A percentile compares a stretch with the other conserved stretches of the same genome.
Evolutionary conservation across 1,284 basidiomycete genomes (phyloP).

Genomic region (Apiotrichum siamense): DNA sequence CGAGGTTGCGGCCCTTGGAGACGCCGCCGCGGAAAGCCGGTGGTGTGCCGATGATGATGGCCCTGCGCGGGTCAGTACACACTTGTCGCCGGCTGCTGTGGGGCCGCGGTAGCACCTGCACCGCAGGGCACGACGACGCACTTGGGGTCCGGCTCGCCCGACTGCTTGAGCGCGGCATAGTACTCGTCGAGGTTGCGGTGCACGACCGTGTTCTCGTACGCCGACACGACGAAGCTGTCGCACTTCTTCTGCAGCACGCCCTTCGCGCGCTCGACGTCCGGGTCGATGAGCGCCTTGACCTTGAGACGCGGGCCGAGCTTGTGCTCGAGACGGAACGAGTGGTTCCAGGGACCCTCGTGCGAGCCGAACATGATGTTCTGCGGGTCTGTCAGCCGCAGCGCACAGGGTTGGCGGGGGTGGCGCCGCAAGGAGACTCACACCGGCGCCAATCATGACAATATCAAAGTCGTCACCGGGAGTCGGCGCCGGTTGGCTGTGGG

Average conservation of each 20-base stretch:
- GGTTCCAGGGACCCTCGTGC: constrained; percentile 62
- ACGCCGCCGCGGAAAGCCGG: constrained; percentile 85
- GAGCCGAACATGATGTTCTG: constrained; percentile 88
- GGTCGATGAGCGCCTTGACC: constrained; percentile 90
- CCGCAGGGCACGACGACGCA: constrained; percentile 25
- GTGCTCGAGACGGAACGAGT: constrained; percentile 89
- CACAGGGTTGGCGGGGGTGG: not conserved
- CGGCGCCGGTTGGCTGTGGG: constrained; percentile 8
- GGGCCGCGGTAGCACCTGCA: too few species aligned
- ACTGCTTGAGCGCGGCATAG: constrained; percentile 57
- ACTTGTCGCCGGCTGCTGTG: too few species aligned
- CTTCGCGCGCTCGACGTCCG: constrained; percentile 73
- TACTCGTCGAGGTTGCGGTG: constrained; percentile 87
- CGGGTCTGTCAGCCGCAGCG: not conserved
- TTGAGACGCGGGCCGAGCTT: constrained; percentile 96
- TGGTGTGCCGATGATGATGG: constrained; percentile 85
- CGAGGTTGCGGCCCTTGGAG: constrained; percentile 74
- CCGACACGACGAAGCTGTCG: constrained; percentile 85
- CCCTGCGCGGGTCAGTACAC: constrained; percentile 41
- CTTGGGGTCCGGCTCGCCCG: constrained; percentile 47
- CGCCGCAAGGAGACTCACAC: constrained; percentile 49
- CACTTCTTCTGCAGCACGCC: constrained; percentile 82
- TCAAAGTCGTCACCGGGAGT: constrained; percentile 64
- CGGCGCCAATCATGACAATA: constrained; percentile 84
- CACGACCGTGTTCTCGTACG: constrained; percentile 87